Percentiles rank a stretch among this genome's conserved stretches.
Conservation (phyloP, 805 yeast genomes). For the Scheffersomyces amazonensis region DNA sequence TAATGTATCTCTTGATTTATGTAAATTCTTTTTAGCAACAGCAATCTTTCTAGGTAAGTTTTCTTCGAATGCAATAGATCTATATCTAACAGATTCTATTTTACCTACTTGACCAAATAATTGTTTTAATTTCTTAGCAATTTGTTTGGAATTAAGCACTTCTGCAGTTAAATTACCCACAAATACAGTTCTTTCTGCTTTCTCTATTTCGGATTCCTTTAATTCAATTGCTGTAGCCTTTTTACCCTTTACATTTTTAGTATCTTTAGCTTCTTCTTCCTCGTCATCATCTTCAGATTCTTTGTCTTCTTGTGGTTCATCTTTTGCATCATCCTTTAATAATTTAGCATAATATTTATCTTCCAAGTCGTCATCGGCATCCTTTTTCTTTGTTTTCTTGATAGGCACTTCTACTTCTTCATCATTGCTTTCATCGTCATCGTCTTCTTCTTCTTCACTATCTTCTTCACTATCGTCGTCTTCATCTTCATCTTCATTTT, state of each 20-base stretch:
- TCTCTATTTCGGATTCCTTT: conserved; percentile 69
- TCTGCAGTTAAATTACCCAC: conserved; percentile 77
- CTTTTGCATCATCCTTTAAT: conserved; percentile 32
- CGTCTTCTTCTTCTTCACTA: conserved; percentile 2
- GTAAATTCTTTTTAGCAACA: conserved; percentile 73
- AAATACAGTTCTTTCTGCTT: conserved; percentile 82
- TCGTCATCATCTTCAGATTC: conserved; percentile 16
- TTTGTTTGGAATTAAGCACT: conserved; percentile 61
- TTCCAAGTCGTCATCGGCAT: conserved; percentile 51
- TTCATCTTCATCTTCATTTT: conserved; percentile 15
- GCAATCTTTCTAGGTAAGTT: conserved; percentile 91
- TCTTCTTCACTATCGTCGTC: conserved; percentile 17
- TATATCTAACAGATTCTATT: conserved; percentile 77
- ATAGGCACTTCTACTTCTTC: conserved; percentile 31
- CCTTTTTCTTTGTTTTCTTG: conserved; percentile 16
- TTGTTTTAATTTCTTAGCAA: conserved; percentile 62
- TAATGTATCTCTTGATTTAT: conserved; percentile 72
- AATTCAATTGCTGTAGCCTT: conserved; percentile 54
- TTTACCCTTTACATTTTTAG: conserved; percentile 10
- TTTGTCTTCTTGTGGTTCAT: conserved; percentile 12
- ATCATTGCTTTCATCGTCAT: conserved; percentile 9
- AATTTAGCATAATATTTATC: conserved; percentile 50
- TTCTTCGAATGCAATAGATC: conserved; percentile 88
- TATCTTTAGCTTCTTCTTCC: conserved; percentile 7
- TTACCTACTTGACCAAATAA: conserved; percentile 53